A percentile compares a stretch with the other conserved stretches of the same genome.
phyloP scores from a whole-genome alignment of 2,329 filamentous ascomycete species.

The Fusarium euwallaceae region DNA sequence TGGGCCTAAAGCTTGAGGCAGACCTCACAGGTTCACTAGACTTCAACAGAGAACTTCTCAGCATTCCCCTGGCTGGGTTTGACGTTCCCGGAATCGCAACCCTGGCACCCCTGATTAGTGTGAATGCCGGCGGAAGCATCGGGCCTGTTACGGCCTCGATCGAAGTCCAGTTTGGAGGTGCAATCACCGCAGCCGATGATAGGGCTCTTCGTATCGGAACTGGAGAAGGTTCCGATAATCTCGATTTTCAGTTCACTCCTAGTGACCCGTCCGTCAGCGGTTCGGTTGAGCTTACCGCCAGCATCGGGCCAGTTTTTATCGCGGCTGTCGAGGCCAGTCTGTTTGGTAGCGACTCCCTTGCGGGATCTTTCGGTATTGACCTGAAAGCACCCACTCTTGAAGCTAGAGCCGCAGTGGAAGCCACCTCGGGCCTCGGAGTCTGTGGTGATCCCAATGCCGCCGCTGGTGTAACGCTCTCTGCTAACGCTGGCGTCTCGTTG shows the following conservation, averaged over 20 bases:
- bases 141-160: background rate
- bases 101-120: constrained; percentile 3
- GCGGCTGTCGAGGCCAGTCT: constrained; percentile 2
- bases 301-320: constrained; percentile 3
- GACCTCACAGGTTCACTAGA: background rate
- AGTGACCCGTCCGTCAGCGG: background rate
- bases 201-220: background rate
- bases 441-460: constrained; percentile 3
- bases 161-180: constrained; percentile 1
- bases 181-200: background rate
- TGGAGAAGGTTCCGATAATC: background rate
- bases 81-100: constrained; percentile 4
- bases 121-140: constrained; percentile 5
- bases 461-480: background rate
- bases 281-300: constrained; percentile 5
- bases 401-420: constrained; percentile 4
- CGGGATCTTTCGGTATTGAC: constrained; percentile 1
- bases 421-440: constrained; percentile 1
- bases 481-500: constrained; percentile 3
- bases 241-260: background rate
- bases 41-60: constrained; percentile 4
- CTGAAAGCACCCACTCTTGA: constrained; percentile 5
- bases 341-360: background rate
- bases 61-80: constrained; percentile 1
- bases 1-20: constrained; percentile 2